Evolutionary conservation across 345 rosid species (phyloP), one percentile per base, ranked within the genome.

Genomic region (Acer negundo): DNA sequence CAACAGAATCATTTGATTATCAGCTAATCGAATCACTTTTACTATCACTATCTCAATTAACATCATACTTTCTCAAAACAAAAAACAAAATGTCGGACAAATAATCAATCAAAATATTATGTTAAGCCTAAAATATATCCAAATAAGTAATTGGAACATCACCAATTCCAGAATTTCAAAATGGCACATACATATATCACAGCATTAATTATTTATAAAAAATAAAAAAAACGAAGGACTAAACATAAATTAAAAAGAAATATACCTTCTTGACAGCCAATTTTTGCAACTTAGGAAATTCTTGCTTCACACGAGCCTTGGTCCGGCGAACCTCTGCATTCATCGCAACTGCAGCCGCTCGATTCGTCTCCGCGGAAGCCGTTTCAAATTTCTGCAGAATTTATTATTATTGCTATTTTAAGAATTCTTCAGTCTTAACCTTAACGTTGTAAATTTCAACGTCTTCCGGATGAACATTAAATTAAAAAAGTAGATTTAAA

Each of bases 241-340:
- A 42, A 42, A 42, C 9, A 42, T 7, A 42, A 42, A 7, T 42
- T 42, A 7, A 8, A 42, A 62, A n/a, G 3, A 7, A 15, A 16
- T 15, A 77, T 28, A 92, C 97, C 96, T 89, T 91, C 78, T 88
- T 91, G 38, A 74, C 73, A 31, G 93, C 93, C 67, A 91, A 82
- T 78, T 91, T 93, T 69, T 86, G 85, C 2, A 92, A 88, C 77
- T 91, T 90, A 62, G 92, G 89, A 75, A 89, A 75, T 77, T 93
- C 93, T 47, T 92, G 96, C 76, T 83, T 81, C 79, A 92, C 80
- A 26, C 92, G 84, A 22, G 94, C 92, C 79, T 90, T 95, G 19
- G 86, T 84, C 72, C 91, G 85, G 72, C 96, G 92, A 84, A 90
- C 82, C 87, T 91, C 99, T 13, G 98, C 98, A 55, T 85, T 92